phyloP scores from a whole-genome alignment of 2,329 filamentous ascomycete species.

The Graphium sp. region DNA sequence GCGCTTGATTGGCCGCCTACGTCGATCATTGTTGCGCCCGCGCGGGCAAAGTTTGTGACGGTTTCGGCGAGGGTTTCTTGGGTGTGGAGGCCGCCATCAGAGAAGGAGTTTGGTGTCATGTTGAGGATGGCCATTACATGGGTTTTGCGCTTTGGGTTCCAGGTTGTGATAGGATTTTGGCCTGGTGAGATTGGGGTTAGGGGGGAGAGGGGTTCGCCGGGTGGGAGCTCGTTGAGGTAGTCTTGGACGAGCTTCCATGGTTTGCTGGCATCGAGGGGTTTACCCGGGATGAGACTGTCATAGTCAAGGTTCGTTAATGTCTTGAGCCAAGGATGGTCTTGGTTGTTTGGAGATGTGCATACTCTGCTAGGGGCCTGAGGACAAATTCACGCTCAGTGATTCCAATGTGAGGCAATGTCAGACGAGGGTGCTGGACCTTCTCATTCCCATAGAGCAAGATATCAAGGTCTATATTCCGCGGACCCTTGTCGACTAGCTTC shows the following conservation, averaged over 20 bases:
- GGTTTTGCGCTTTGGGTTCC: conserved; percentile 43
- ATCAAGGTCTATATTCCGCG: conserved; percentile 86
- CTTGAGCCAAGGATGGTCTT: background rate
- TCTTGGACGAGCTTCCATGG: conserved; percentile 46
- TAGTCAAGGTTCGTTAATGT: conserved; percentile 1
- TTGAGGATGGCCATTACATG: conserved; percentile 90
- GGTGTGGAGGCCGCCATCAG: conserved; percentile 60
- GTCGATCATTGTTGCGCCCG: conserved; percentile 74
- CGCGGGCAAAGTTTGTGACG: conserved; percentile 42
- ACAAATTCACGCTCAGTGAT: conserved; percentile 93
- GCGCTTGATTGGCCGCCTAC: conserved; percentile 88
- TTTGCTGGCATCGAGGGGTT: conserved; percentile 30
- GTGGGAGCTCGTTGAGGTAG: conserved; percentile 41
- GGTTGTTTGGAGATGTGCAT: conserved; percentile 11
- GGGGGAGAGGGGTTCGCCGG: conserved; percentile 33
- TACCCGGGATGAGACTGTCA: conserved; percentile 35
- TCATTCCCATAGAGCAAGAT: conserved; percentile 68
- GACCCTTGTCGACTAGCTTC: conserved; percentile 84
- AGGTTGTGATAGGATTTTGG: conserved; percentile 37
- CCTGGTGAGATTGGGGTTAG: conserved; percentile 35
- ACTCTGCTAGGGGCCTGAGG: conserved; percentile 71
- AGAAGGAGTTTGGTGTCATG: conserved; percentile 91
- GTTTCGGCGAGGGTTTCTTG: conserved; percentile 36
- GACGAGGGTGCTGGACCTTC: conserved; percentile 47
- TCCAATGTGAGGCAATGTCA: conserved; percentile 70